phyloP scores from a whole-genome alignment of 306 rosid genomes.

The Albizia julibrissin region DNA sequence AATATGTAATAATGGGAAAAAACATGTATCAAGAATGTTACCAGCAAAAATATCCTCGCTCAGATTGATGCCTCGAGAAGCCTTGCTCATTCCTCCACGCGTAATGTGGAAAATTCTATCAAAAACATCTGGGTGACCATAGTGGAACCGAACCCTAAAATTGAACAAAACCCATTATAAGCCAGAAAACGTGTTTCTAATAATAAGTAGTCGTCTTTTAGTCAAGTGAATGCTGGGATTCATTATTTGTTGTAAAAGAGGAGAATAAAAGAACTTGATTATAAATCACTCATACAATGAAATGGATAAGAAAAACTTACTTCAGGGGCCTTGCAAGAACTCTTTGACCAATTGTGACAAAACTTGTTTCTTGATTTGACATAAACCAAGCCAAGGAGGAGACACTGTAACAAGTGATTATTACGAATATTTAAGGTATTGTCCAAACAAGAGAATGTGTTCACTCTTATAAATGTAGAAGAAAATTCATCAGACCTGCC shows the following conservation, averaged over 20 bases:
- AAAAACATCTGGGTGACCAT: slow-evolving; percentile 98
- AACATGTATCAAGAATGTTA: slow-evolving; percentile 41
- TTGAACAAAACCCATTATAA: slow-evolving; percentile 29
- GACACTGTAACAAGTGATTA: slow-evolving; percentile 63
- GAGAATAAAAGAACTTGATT: not conserved
- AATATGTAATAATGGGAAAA: not conserved
- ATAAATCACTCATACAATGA: slow-evolving; percentile 19
- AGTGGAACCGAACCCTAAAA: slow-evolving; percentile 93
- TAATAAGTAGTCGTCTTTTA: not conserved
- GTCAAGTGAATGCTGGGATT: not conserved
- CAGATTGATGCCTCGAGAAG: slow-evolving; percentile 90
- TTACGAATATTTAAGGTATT: slow-evolving; percentile 14
- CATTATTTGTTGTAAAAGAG: slow-evolving; percentile 14
- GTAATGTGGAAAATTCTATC: slow-evolving; percentile 97
- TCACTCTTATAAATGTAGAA: slow-evolving; percentile 17
- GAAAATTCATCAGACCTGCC: slow-evolving; percentile 72
- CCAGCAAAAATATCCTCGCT: slow-evolving; percentile 99
- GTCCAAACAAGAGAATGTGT: slow-evolving; percentile 15
- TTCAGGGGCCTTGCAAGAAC: slow-evolving; percentile 96
- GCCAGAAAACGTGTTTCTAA: not conserved
- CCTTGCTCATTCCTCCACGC: slow-evolving; percentile 99
- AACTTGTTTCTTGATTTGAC: slow-evolving; percentile 98
- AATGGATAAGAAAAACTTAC: slow-evolving; percentile 53
- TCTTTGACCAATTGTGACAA: slow-evolving; percentile 96
- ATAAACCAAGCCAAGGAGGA: slow-evolving; percentile 99